These are phyloP conservation scores for Phytophthora fragariaefolia DNA, from an alignment of 352 stramenopile genomes.

Conservation along the genomic window DNA sequence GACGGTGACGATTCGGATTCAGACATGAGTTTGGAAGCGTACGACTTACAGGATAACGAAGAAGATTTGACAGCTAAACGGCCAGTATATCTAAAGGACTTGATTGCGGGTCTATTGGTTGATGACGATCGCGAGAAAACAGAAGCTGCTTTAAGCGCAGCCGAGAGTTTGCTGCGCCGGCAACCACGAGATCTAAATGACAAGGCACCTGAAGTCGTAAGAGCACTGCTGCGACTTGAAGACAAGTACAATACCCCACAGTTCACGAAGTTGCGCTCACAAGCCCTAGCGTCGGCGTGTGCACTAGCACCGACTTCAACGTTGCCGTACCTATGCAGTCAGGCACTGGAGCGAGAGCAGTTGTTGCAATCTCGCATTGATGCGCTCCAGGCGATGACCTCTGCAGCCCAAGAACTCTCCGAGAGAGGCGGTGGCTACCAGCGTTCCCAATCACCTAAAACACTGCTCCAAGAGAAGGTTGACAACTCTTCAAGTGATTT, in stretches of 20 bases:
- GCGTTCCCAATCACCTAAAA: constrained; percentile 33
- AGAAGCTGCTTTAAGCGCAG: constrained; percentile 58
- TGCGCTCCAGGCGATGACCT: constrained; percentile 61
- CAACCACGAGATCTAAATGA: constrained; percentile 69
- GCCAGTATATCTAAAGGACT: constrained; percentile 78
- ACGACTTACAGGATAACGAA: constrained; percentile 73
- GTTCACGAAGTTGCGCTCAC: constrained; percentile 54
- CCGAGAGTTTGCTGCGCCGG: constrained; percentile 60
- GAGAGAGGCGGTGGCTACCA: constrained; percentile 43
- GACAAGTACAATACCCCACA: constrained; percentile 73
- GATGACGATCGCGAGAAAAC: constrained; percentile 70
- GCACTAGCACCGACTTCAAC: constrained; percentile 49
- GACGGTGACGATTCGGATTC: constrained; percentile 58
- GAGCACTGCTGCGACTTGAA: constrained; percentile 68
- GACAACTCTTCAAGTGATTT: constrained; percentile 31
- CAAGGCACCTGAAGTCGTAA: constrained; percentile 58
- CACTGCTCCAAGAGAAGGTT: constrained; percentile 48
- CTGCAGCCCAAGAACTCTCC: constrained; percentile 69
- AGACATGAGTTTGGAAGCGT: constrained; percentile 73
- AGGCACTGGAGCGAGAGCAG: constrained; percentile 78
- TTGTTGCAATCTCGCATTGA: constrained; percentile 78
- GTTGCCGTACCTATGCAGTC: constrained; percentile 62
- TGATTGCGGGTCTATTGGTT: constrained; percentile 55
- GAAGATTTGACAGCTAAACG: constrained; percentile 62
- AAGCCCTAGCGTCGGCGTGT: constrained; percentile 58